phyloP scores from a whole-genome alignment of 306 rosid species.

The Rosa lucieae region DNA sequence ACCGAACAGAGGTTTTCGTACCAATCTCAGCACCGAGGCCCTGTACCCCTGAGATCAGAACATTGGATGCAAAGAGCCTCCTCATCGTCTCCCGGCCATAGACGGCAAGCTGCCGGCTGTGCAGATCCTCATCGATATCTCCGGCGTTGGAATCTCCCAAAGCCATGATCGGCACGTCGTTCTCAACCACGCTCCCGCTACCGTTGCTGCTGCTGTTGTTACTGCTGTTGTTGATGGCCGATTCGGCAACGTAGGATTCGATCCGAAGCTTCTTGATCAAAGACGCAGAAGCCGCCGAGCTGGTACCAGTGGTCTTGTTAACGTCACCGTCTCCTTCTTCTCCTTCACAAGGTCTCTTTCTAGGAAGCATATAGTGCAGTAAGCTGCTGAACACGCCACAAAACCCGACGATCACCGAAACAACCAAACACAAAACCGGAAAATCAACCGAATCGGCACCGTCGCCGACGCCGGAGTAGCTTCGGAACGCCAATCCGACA shows the following conservation, averaged over 20 bases:
- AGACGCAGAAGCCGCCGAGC: slow-evolving; percentile 25
- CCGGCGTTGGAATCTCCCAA: slow-evolving; percentile 49
- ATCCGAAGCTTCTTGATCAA: slow-evolving; percentile 60
- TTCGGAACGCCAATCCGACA: slow-evolving; percentile 22
- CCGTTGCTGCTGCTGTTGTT: slow-evolving; percentile 19
- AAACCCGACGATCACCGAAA: slow-evolving; percentile 39
- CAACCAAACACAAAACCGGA: slow-evolving; percentile 18
- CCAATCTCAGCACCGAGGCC: slow-evolving; percentile 98
- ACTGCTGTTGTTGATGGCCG: slow-evolving; percentile 42
- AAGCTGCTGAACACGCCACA: slow-evolving; percentile 52
- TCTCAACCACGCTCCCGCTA: slow-evolving; percentile 34
- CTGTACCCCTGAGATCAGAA: slow-evolving; percentile 84
- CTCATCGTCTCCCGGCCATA: slow-evolving; percentile 97
- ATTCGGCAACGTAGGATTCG: slow-evolving; percentile 38
- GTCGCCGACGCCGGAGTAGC: not conserved
- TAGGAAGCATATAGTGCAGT: slow-evolving; percentile 95
- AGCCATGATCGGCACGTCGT: slow-evolving; percentile 50
- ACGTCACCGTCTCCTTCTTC: slow-evolving; percentile 48
- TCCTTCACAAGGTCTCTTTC: slow-evolving; percentile 81
- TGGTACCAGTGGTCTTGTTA: slow-evolving; percentile 19
- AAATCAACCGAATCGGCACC: slow-evolving; percentile 24
- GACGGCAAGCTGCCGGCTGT: slow-evolving; percentile 95
- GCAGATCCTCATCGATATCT: slow-evolving; percentile 93
- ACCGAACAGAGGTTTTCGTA: slow-evolving; percentile 11
- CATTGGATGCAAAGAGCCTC: slow-evolving; percentile 73